Evolutionary conservation across 345 rosid species (phyloP).

Genomic region (Moringa oleifera): DNA sequence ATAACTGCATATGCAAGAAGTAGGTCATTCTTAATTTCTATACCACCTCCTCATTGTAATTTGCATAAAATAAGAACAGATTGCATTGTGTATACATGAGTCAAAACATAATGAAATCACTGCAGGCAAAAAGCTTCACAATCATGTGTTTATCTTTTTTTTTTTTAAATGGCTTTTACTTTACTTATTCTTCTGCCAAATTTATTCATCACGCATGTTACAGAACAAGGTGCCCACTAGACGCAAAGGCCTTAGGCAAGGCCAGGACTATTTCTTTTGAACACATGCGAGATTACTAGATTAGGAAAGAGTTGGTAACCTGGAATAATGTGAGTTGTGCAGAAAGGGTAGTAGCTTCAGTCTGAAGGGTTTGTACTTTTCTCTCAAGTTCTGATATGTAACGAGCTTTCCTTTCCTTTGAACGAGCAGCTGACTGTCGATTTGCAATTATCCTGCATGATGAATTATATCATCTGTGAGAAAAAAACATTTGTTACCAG

Average conservation of each 20-base stretch:
- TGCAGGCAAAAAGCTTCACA: no score
- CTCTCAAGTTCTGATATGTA: constrained; percentile 78
- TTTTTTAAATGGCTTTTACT: no score
- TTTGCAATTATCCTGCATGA: constrained; percentile 80
- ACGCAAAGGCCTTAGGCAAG: background rate
- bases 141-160: background rate
- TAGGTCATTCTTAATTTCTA: background rate
- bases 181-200: background rate
- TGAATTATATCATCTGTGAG: background rate
- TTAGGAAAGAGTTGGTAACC: constrained; percentile 26
- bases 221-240: no score
- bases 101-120: no score
- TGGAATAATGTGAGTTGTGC: constrained; percentile 82
- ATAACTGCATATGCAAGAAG: background rate
- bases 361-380: constrained; percentile 82
- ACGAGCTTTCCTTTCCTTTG: constrained; percentile 83
- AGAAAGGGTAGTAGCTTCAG: constrained; percentile 88
- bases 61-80: background rate
- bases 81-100: background rate
- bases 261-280: background rate
- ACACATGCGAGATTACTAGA: background rate
- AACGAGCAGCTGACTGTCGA: constrained; percentile 89
- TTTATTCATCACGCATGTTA: no score
- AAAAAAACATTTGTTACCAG: no score
- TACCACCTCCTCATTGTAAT: background rate